These are phyloP conservation scores for Elsinoe perseae DNA, from an alignment of 2,329 filamentous ascomycete species.

Conservation along the genomic window DNA sequence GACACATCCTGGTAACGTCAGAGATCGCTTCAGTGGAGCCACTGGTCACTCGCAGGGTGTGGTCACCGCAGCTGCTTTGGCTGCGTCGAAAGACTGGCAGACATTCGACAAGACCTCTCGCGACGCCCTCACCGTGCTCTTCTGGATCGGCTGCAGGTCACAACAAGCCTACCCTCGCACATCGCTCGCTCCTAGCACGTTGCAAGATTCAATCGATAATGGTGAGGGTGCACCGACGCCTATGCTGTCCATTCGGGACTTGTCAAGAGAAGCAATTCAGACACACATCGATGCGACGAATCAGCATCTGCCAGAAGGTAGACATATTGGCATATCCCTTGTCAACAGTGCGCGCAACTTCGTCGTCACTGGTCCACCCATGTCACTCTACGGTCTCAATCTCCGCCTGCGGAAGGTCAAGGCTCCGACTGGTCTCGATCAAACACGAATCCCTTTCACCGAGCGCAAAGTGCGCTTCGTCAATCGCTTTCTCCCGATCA, in stretches of 20 bases:
- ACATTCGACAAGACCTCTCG: constrained; percentile 73
- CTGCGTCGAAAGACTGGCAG: constrained; percentile 87
- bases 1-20: constrained; percentile 77
- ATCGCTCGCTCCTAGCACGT: constrained; percentile 79
- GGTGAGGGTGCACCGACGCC: constrained; percentile 94
- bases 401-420: constrained; percentile 93
- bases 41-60: constrained; percentile 97
- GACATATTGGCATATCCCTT: constrained; percentile 90
- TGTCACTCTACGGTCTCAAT: constrained; percentile 93
- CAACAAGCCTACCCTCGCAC: constrained; percentile 96
- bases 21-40: constrained; percentile 75
- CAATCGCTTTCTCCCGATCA: constrained; percentile 95
- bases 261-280: constrained; percentile 80
- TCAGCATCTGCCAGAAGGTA: constrained; percentile 83
- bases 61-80: constrained; percentile 84
- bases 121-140: constrained; percentile 82
- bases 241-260: constrained; percentile 94
- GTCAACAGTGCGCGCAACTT: constrained; percentile 96
- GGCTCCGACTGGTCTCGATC: constrained; percentile 92
- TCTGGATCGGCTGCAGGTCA: constrained; percentile 96
- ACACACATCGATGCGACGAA: constrained; percentile 97
- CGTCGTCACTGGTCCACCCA: constrained; percentile 91
- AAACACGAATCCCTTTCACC: constrained; percentile 87
- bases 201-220: constrained; percentile 88
- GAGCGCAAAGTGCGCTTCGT: constrained; percentile 94